phyloP scores from a whole-genome alignment of 306 rosid species.

The Dryas octopetala region DNA sequence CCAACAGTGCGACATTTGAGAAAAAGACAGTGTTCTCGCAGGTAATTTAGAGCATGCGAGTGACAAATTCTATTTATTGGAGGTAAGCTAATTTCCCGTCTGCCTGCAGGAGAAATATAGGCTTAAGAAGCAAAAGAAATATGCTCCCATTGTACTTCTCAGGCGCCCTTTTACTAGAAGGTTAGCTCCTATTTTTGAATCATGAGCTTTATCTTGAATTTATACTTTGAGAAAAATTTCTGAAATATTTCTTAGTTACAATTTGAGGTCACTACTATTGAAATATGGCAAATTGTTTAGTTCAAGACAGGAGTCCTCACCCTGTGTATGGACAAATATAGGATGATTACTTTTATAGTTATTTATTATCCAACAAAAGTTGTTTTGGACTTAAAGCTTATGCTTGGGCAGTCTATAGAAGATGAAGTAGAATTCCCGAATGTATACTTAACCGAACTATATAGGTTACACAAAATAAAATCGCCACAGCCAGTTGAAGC shows the following conservation, averaged over 20 bases:
- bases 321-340: neutral
- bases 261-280: neutral
- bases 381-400: no score
- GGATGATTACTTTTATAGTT: neutral
- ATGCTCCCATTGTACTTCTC: conserved; percentile 85
- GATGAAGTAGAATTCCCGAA: no score
- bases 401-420: no score
- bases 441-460: no score
- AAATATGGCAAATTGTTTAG: neutral
- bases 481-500: neutral
- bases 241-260: neutral
- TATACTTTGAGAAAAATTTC: neutral
- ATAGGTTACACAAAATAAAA: no score
- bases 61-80: conserved; percentile 10
- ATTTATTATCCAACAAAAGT: no score
- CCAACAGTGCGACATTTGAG: conserved; percentile 88
- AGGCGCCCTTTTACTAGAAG: conserved; percentile 87
- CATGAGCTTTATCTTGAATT: neutral
- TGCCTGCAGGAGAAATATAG: conserved; percentile 85
- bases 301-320: neutral
- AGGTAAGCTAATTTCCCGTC: neutral
- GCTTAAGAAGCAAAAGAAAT: conserved; percentile 88
- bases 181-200: conserved; percentile 28
- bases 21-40: conserved; percentile 89
- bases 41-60: conserved; percentile 43